Conservation (phyloP, 2,329 filamentous ascomycete genomes). For the Aspergillus jensenii region DNA sequence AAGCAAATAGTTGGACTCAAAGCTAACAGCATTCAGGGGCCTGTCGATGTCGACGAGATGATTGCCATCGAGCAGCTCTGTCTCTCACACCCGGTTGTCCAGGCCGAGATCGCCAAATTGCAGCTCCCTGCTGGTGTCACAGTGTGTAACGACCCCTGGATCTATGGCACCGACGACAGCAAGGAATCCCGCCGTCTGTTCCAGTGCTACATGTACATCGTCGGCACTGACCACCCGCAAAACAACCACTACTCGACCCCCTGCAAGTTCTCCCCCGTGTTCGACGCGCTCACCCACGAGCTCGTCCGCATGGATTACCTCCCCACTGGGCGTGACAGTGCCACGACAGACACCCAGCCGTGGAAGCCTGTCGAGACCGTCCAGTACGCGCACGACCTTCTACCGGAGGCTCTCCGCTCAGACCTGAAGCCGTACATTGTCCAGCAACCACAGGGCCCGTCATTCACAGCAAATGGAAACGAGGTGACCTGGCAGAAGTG, state of each 20-base stretch:
- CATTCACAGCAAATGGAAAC: conserved; percentile 59
- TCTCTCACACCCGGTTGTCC: conserved; percentile 56
- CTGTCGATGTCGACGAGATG: conserved; percentile 61
- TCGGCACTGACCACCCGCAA: conserved; percentile 35
- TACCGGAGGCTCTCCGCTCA: conserved; percentile 63
- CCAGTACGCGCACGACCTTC: conserved; percentile 62
- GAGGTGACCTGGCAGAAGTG: conserved; percentile 67
- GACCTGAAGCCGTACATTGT: conserved; percentile 66
- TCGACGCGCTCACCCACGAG: conserved; percentile 62
- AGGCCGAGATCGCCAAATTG: conserved; percentile 60
- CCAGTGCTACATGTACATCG: conserved; percentile 44
- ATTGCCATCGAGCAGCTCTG: conserved; percentile 57
- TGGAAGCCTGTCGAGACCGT: conserved; percentile 56
- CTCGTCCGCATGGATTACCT: conserved; percentile 69
- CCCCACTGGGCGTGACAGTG: conserved; percentile 65
- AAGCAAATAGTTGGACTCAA: fast-evolving
- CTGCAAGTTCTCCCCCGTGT: conserved; percentile 40
- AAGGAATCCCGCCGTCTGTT: conserved; percentile 40
- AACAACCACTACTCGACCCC: conserved; percentile 40
- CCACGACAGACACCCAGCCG: conserved; percentile 55
- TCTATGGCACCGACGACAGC: conserved; percentile 56
- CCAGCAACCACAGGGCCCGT: conserved; percentile 64
- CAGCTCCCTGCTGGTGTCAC: conserved; percentile 57
- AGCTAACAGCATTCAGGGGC: conserved; percentile 43
- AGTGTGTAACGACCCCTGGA: conserved; percentile 66